Percentiles rank a stretch among this genome's conserved stretches.
phyloP scores from a whole-genome alignment of 1,284 basidiomycete species.

The Boletus austroedulis region DNA sequence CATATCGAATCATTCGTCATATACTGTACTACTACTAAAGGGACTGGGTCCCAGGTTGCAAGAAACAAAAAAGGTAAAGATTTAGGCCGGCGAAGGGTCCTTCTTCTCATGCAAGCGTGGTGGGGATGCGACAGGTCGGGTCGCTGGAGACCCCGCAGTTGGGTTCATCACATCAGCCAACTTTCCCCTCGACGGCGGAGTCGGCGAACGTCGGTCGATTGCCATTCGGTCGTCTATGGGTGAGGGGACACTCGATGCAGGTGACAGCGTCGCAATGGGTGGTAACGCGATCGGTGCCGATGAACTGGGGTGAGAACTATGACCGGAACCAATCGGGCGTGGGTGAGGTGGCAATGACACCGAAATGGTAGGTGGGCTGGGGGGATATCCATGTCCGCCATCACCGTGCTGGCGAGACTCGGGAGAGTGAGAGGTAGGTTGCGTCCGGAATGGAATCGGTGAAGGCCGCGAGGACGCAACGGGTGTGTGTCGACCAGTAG shows the following conservation, averaged over 20 bases:
- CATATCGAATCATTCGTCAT: conserved; percentile 25
- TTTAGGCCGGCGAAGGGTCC: conserved; percentile 29
- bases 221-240: conserved; percentile 52
- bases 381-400: conserved; percentile 42
- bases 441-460: conserved; percentile 71
- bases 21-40: neutral
- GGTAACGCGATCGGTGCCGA: conserved; percentile 47
- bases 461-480: conserved; percentile 60
- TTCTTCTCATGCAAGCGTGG: conserved; percentile 36
- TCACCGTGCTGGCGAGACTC: conserved; percentile 51
- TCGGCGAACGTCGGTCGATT: conserved; percentile 43
- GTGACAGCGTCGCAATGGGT: conserved; percentile 65
- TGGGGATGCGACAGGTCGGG: conserved; percentile 40
- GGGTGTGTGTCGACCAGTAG: conserved; percentile 48
- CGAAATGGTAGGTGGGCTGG: conserved; percentile 52
- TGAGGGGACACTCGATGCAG: conserved; percentile 51
- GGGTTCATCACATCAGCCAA: conserved; percentile 52
- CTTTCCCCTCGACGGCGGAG: conserved; percentile 49
- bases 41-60: conserved; percentile 7
- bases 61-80: neutral
- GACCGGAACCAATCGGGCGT: conserved; percentile 59
- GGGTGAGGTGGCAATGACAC: conserved; percentile 66
- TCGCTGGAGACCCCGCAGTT: conserved; percentile 43
- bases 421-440: conserved; percentile 61
- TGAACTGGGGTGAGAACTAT: conserved; percentile 34